Conservation (phyloP, 495 filamentous ascomycete species). For the Tuber brumale region DNA sequence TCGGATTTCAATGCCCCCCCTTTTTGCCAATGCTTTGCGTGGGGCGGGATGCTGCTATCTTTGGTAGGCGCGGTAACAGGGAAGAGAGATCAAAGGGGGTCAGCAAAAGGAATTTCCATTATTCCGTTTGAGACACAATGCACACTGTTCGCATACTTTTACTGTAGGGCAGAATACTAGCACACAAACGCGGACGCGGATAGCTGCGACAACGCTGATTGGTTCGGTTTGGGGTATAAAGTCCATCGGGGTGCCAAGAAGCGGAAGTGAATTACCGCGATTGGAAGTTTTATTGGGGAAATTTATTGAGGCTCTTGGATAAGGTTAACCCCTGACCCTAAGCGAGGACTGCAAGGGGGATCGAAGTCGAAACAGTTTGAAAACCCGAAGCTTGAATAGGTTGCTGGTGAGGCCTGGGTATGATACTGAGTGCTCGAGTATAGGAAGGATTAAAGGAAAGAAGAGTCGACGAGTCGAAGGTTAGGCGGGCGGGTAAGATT, state of each 20-base stretch:
- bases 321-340: constrained; percentile 3
- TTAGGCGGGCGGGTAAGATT: not conserved
- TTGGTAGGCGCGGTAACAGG: not conserved
- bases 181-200: not conserved
- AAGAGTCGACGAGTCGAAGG: not conserved
- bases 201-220: not conserved
- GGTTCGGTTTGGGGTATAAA: not conserved
- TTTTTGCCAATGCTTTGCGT: not conserved
- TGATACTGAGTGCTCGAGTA: too few species aligned
- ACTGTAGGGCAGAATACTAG: too few species aligned
- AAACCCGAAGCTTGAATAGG: not conserved
- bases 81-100: not conserved
- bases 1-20: not conserved
- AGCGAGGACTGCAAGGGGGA: not conserved
- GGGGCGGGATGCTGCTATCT: constrained; percentile 2
- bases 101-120: not conserved
- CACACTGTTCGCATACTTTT: not conserved
- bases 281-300: not conserved
- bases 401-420: not conserved
- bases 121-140: constrained; percentile 3
- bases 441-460: not conserved
- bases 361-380: not conserved
- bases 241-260: not conserved
- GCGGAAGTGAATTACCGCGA: not conserved
- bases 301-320: constrained; percentile 4